Conservation (phyloP, 2,329 filamentous ascomycete genomes). For the Cladosporium sp. region DNA sequence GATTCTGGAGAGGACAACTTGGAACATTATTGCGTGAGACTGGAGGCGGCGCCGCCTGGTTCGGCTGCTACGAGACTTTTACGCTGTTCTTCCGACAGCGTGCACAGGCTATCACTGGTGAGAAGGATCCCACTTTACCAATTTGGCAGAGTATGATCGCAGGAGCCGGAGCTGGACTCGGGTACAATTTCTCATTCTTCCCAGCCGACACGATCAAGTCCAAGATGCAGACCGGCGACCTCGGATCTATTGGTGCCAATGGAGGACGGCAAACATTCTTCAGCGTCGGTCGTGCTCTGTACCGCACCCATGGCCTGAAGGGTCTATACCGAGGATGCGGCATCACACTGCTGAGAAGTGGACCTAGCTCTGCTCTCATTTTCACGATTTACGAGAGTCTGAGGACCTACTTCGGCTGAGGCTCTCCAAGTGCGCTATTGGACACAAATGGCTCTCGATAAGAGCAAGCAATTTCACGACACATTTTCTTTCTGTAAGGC, state of each 20-base stretch:
- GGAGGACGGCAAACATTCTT: constrained; percentile 62
- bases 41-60: constrained; percentile 92
- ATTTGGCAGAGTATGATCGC: constrained; percentile 84
- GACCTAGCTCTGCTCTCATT: constrained; percentile 95
- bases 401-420: constrained; percentile 44
- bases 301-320: constrained; percentile 73
- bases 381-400: constrained; percentile 92
- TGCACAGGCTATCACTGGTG: constrained; percentile 33
- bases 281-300: constrained; percentile 68
- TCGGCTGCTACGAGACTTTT: constrained; percentile 80
- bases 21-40: constrained; percentile 93
- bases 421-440: background rate
- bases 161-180: constrained; percentile 82
- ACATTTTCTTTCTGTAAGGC: constrained; percentile 4
- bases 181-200: constrained; percentile 96
- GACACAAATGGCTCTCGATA: background rate
- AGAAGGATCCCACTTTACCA: constrained; percentile 56
- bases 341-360: constrained; percentile 81
- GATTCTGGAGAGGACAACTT: constrained; percentile 93
- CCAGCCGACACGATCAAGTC: constrained; percentile 97
- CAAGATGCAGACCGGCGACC: constrained; percentile 84
- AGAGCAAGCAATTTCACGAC: background rate
- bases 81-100: constrained; percentile 60
- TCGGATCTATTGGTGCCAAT: constrained; percentile 46
- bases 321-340: constrained; percentile 93